Percentiles rank a stretch among this genome's conserved stretches.
Conservation (phyloP, 1,284 basidiomycete genomes). For the Entoloma clypeatum region DNA sequence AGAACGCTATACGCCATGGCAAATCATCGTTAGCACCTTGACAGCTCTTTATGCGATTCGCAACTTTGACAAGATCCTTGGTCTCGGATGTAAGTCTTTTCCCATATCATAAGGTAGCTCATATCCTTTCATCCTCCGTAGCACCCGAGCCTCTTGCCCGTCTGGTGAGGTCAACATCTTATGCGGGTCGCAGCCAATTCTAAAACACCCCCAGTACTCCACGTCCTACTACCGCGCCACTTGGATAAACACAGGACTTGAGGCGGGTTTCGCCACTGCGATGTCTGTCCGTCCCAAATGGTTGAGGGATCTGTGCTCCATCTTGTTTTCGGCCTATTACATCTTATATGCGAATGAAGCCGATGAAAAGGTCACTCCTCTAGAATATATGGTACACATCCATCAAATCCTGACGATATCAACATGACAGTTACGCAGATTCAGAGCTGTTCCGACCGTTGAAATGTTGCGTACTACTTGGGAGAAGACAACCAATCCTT, state of each 20-base stretch:
- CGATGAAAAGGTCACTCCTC: constrained; percentile 78
- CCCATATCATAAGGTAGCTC: constrained; percentile 1
- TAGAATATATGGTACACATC: background rate
- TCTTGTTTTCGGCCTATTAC: constrained; percentile 88
- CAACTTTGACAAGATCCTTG: constrained; percentile 86
- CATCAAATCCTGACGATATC: constrained; percentile 5
- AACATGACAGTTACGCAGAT: constrained; percentile 71
- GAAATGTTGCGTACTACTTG: constrained; percentile 95
- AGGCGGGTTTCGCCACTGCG: constrained; percentile 95
- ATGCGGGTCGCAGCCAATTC: constrained; percentile 11
- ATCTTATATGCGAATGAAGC: constrained; percentile 91
- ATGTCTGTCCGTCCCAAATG: constrained; percentile 92
- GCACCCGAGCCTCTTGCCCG: constrained; percentile 92
- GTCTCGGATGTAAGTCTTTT: constrained; percentile 65
- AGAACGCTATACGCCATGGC: constrained; percentile 94
- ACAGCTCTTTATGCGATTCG: constrained; percentile 83
- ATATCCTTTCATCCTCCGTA: constrained; percentile 27
- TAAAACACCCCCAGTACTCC: constrained; percentile 63
- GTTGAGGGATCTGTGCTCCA: constrained; percentile 82
- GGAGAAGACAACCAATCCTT: constrained; percentile 96
- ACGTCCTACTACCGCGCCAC: constrained; percentile 95
- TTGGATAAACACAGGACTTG: constrained; percentile 92
- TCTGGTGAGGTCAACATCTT: constrained; percentile 51
- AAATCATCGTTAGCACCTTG: constrained; percentile 83
- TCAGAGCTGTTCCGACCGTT: constrained; percentile 89